Evolutionary conservation across 257 asterid species (phyloP).

Genomic region (Fraxinus pennsylvanica): DNA sequence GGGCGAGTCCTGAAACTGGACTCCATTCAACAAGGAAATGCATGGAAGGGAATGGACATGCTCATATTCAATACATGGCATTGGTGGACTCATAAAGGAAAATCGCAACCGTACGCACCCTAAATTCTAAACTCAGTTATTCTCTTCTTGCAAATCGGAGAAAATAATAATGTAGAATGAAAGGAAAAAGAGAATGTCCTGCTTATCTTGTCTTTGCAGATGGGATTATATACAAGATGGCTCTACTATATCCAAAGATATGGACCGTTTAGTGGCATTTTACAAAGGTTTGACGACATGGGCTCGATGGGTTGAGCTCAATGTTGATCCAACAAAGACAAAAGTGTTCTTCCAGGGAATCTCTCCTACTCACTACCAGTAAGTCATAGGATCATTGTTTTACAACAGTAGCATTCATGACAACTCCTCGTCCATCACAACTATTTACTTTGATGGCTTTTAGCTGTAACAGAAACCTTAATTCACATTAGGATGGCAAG

Average conservation of each 20-base stretch:
- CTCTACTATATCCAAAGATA: slow-evolving; percentile 44
- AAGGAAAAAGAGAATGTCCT: neutral
- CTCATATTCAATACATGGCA: slow-evolving; percentile 76
- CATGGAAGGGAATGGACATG: slow-evolving; percentile 84
- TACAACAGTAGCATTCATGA: too few relatives aligned
- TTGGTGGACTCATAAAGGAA: slow-evolving; percentile 91
- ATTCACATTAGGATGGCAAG: neutral
- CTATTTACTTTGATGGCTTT: too few relatives aligned
- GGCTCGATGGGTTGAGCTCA: slow-evolving; percentile 63
- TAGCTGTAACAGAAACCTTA: too few relatives aligned
- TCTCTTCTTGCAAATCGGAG: neutral
- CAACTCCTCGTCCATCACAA: too few relatives aligned
- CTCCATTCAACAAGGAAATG: slow-evolving; percentile 64
- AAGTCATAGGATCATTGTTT: slow-evolving; percentile 22
- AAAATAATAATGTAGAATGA: neutral
- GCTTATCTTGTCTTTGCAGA: slow-evolving; percentile 25
- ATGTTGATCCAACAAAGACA: slow-evolving; percentile 57
- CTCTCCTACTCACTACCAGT: slow-evolving; percentile 69
- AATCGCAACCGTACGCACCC: slow-evolving; percentile 50
- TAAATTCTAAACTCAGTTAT: neutral
- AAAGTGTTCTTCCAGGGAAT: slow-evolving; percentile 70
- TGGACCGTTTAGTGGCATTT: slow-evolving; percentile 65
- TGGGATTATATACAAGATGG: slow-evolving; percentile 70
- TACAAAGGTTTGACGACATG: slow-evolving; percentile 68
- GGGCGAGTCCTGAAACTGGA: slow-evolving; percentile 63